Evolutionary conservation across 331 rosid species (phyloP), one percentile per base, ranked within the genome.

Genomic region (Malus hybrid): DNA sequence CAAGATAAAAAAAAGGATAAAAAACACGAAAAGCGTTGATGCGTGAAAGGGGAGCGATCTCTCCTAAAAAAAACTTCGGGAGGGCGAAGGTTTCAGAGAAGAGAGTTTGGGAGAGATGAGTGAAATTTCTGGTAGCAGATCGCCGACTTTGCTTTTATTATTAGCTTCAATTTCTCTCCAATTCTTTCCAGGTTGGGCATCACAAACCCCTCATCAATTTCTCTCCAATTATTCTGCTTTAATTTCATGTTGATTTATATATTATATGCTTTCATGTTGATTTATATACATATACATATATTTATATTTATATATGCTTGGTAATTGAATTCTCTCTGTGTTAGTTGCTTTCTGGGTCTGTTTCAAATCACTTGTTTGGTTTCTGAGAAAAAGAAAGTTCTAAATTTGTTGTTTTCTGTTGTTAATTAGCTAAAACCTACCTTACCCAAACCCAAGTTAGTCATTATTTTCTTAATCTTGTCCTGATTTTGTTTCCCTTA

Each of bases 161-260:
- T 56, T 85, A 67, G 46, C 85, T 75, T 76, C 79, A 10, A 72
- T 75, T 78, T 87, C 80, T 55, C 79, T 82, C 19, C 89, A 80
- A 65, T 83, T 87, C 76, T 10, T 82, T 77, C 77, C 80, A 65
- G 97, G 97, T 91, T 81, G 27, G 78, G 14, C 42, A 14, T 71
- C 74, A 74, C 34, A 61, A 24, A 69, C 77, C 81, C 52, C 31
- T 46, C 11, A 28, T 42, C 56, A 4, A 27, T 54, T 64, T 29
- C 14, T 10, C 12, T 39, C 46, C 13, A 55, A 55, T 55, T 55
- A 55, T 55, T 55, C 10, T 55, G 24, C 29, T 59, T 59, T 59
- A 64, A 64, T 61, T 61, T 61, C 9, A 61, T 61, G 66, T 61
- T 10, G 24, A 50, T 70, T 31, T 29, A 27, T 50, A 14, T 29